A percentile compares a stretch with the other conserved stretches of the same genome.
Evolutionary conservation across 2,329 filamentous ascomycete species (phyloP).

Genomic region (Fusarium gaditjirri): DNA sequence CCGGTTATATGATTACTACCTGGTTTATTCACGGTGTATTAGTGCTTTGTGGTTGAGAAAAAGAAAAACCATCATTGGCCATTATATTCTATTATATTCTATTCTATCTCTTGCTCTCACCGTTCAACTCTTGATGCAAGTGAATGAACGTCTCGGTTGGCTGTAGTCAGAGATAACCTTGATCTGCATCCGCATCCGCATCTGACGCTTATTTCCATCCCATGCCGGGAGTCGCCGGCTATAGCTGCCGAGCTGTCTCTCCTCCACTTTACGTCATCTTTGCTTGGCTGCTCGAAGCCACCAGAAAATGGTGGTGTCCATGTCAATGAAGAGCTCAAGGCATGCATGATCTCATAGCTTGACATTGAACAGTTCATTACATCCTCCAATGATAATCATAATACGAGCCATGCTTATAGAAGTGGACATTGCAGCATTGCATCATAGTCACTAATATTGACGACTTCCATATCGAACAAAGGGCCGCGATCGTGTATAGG

Average conservation of each 20-base stretch:
- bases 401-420: background rate
- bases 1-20: conserved; percentile 16
- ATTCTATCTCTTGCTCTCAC: no score
- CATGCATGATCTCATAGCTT: background rate
- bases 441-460: background rate
- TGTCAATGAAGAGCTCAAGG: no score
- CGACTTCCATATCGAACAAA: no score
- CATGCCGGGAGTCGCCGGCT: background rate
- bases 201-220: background rate
- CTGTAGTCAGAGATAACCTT: background rate
- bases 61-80: background rate
- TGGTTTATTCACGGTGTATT: conserved; percentile 6
- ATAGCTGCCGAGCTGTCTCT: background rate
- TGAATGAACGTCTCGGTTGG: background rate
- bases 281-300: background rate
- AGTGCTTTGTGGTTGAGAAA: background rate
- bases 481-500: background rate
- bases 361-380: background rate
- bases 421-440: background rate
- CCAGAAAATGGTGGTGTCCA: background rate
- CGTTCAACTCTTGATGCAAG: background rate
- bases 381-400: background rate
- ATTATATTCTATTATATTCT: no score
- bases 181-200: background rate
- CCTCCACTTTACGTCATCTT: conserved; percentile 14